Evolutionary conservation across 2,329 filamentous ascomycete species (phyloP).

Genomic region (Aspergillus piperis): DNA sequence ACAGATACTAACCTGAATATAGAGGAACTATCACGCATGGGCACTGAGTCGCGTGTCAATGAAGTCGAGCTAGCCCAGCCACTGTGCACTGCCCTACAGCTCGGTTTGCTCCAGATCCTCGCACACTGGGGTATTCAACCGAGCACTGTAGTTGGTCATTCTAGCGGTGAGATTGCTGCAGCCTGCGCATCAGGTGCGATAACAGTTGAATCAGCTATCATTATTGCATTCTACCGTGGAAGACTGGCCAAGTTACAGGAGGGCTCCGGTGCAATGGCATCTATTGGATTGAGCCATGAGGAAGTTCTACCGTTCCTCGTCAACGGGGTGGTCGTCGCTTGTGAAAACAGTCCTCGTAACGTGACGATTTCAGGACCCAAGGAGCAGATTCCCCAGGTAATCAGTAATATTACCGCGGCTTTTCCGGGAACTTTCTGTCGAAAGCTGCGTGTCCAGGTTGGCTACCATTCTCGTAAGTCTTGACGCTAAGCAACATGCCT

Average conservation of each 20-base stretch:
- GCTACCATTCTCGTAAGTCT: conserved; percentile 20
- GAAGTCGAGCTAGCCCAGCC: conserved; percentile 32
- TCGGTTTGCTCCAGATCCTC: conserved; percentile 34
- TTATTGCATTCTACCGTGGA: conserved; percentile 26
- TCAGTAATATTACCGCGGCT: conserved; percentile 5
- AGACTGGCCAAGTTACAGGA: conserved; percentile 1
- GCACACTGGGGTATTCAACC: conserved; percentile 27
- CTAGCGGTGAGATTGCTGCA: conserved; percentile 43
- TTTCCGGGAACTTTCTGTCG: conserved; percentile 11
- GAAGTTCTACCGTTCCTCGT: conserved; percentile 9
- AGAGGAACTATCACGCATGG: background rate
- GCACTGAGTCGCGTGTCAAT: conserved; percentile 19
- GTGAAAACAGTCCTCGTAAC: conserved; percentile 18
- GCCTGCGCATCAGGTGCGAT: conserved; percentile 37
- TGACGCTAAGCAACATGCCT: no score
- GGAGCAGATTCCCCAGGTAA: background rate
- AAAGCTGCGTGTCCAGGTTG: conserved; percentile 16
- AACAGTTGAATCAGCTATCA: conserved; percentile 18
- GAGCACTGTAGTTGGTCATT: conserved; percentile 31
- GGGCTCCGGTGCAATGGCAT: conserved; percentile 25
- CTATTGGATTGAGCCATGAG: conserved; percentile 19
- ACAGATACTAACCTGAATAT: conserved; percentile 10
- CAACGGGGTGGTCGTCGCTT: conserved; percentile 17
- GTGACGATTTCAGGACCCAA: conserved; percentile 21
- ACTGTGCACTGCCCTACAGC: conserved; percentile 33